A percentile compares a stretch with the other conserved stretches of the same genome.
These are phyloP conservation scores for Tripterygium wilfordii DNA, from an alignment of 177 flowering plant species.

Conservation along the genomic window DNA sequence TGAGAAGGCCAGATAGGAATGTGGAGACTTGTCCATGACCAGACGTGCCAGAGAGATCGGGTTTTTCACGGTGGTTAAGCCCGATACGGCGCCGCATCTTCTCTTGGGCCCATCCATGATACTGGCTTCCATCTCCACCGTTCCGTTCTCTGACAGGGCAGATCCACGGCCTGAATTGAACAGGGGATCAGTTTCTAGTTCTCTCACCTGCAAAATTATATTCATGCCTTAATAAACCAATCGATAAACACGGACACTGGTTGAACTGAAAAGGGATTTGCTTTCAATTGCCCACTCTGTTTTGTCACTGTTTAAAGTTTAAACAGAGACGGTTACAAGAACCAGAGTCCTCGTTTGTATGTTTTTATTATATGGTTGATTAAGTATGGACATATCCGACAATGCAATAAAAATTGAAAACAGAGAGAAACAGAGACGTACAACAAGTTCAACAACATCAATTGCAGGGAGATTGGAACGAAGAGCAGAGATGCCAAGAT, in stretches of 20 bases:
- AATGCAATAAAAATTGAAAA: background rate
- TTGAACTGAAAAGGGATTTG: too few species aligned
- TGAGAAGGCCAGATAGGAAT: constrained; percentile 85
- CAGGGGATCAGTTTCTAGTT: constrained; percentile 80
- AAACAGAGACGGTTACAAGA: too few species aligned
- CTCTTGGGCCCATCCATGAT: constrained; percentile 83
- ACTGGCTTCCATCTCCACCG: constrained; percentile 98
- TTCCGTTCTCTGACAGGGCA: constrained; percentile 77
- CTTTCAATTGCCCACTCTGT: too few species aligned
- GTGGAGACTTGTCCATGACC: constrained; percentile 97
- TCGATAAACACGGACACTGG: too few species aligned
- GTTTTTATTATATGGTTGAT: too few species aligned
- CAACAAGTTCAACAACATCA: constrained; percentile 94
- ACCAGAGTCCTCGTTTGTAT: too few species aligned
- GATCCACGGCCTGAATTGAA: constrained; percentile 97
- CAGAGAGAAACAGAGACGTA: constrained; percentile 24
- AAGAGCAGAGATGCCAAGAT: constrained; percentile 80
- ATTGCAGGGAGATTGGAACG: constrained; percentile 67
- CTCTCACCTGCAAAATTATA: constrained; percentile 81
- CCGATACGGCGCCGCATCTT: constrained; percentile 92
- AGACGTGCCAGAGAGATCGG: constrained; percentile 91
- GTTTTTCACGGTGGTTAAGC: constrained; percentile 80
- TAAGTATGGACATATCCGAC: background rate
- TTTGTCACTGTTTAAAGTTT: too few species aligned
- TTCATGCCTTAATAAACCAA: too few species aligned